Percentiles rank a stretch among this genome's conserved stretches.
These are phyloP conservation scores for Blastomyces parvus DNA, from an alignment of 2,329 filamentous ascomycete species.

Conservation along the genomic window DNA sequence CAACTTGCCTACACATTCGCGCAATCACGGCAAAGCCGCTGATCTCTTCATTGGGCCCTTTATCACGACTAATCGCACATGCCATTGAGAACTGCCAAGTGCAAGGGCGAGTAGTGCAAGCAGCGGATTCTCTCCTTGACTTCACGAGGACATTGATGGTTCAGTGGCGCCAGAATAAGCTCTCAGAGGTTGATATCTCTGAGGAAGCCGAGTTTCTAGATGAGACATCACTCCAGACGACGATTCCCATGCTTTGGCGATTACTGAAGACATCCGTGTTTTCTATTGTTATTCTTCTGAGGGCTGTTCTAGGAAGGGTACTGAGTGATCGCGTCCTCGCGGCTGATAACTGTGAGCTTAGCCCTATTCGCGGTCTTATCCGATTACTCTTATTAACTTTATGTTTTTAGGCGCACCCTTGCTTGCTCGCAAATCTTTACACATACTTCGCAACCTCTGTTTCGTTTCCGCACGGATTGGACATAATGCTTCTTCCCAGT, in stretches of 20 bases:
- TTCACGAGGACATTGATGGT: slow-evolving; percentile 59
- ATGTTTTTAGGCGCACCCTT: slow-evolving; percentile 45
- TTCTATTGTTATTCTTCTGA: slow-evolving; percentile 62
- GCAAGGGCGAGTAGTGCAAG: slow-evolving; percentile 32
- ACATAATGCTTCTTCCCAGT: slow-evolving; percentile 67
- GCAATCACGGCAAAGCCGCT: slow-evolving; percentile 49
- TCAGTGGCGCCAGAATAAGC: slow-evolving; percentile 64
- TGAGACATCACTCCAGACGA: slow-evolving; percentile 54
- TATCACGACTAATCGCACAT: slow-evolving; percentile 55
- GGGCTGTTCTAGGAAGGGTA: slow-evolving; percentile 59
- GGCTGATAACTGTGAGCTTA: slow-evolving; percentile 40
- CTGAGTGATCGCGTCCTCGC: slow-evolving; percentile 49
- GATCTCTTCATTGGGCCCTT: slow-evolving; percentile 50
- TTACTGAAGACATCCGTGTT: slow-evolving; percentile 68
- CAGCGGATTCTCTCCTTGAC: slow-evolving; percentile 52
- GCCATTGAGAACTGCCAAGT: slow-evolving; percentile 49
- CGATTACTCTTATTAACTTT: slow-evolving; percentile 12
- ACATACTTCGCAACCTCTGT: slow-evolving; percentile 65
- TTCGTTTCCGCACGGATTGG: slow-evolving; percentile 71
- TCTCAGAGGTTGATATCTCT: slow-evolving; percentile 61
- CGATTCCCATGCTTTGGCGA: slow-evolving; percentile 64
- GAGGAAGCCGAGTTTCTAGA: slow-evolving; percentile 57
- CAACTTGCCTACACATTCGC: slow-evolving; percentile 49
- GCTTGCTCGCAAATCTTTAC: slow-evolving; percentile 61
- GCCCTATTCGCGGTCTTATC: not conserved